phyloP scores from a whole-genome alignment of 768 basidiomycete species.

The Boletus subcaerulescens region DNA sequence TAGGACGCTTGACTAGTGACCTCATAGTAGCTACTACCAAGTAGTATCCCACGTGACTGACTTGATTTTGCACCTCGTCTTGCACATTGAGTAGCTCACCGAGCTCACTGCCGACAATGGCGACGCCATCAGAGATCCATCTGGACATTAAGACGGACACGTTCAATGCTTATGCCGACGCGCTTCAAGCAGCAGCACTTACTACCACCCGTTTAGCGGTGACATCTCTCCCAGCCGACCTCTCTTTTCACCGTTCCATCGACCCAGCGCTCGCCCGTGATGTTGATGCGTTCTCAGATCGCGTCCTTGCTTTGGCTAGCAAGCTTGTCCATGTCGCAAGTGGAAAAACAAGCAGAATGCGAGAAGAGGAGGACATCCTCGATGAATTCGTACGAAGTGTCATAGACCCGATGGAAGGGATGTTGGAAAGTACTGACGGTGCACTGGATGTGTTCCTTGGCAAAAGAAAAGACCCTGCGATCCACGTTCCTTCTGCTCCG shows the following conservation, averaged over 20 bases:
- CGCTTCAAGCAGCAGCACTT: slow-evolving; percentile 60
- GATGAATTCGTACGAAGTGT: slow-evolving; percentile 78
- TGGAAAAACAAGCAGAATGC: slow-evolving; percentile 39
- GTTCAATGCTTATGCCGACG: slow-evolving; percentile 54
- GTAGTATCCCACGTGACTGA: slow-evolving; percentile 8
- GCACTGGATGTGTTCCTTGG: slow-evolving; percentile 79
- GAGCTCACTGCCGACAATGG: slow-evolving; percentile 12
- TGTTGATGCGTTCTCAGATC: slow-evolving; percentile 65
- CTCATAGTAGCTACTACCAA: neutral
- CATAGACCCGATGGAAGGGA: slow-evolving; percentile 80
- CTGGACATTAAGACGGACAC: slow-evolving; percentile 20
- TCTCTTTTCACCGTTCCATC: slow-evolving; percentile 88
- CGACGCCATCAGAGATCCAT: neutral
- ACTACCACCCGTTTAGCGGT: slow-evolving; percentile 61
- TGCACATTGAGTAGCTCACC: neutral
- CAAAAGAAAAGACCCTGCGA: slow-evolving; percentile 61
- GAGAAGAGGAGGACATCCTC: slow-evolving; percentile 74
- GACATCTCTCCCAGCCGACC: slow-evolving; percentile 61
- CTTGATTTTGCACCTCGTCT: neutral
- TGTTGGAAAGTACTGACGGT: slow-evolving; percentile 85
- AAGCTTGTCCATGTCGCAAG: slow-evolving; percentile 54
- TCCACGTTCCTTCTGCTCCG: slow-evolving; percentile 49
- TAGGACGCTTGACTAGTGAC: neutral
- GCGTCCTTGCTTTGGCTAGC: slow-evolving; percentile 66
- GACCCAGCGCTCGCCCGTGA: slow-evolving; percentile 65